Evolutionary conservation across 2,329 filamentous ascomycete genomes (phyloP).

Genomic region (Aquanectria penicillioides): DNA sequence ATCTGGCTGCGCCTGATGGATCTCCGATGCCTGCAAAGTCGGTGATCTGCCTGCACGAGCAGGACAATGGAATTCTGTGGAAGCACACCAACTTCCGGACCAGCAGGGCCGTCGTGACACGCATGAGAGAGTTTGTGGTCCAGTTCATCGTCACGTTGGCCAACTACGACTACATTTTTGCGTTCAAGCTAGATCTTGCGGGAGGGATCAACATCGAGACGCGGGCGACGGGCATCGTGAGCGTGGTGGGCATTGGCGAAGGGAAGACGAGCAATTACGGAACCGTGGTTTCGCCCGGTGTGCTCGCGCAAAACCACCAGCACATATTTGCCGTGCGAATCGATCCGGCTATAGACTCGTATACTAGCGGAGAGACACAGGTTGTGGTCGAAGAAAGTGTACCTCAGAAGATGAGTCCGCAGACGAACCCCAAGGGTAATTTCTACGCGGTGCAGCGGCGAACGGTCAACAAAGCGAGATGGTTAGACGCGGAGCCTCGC

Average conservation of each 20-base stretch:
- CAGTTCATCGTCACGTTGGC: conserved; percentile 76
- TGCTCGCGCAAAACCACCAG: conserved; percentile 76
- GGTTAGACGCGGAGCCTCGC: no score
- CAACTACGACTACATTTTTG: conserved; percentile 74
- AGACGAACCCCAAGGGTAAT: no score
- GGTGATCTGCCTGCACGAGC: conserved; percentile 75
- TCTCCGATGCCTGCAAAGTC: conserved; percentile 62
- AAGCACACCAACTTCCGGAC: conserved; percentile 79
- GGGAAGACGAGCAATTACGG: conserved; percentile 64
- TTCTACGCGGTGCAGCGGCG: no score
- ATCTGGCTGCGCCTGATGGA: conserved; percentile 64
- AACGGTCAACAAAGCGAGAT: no score
- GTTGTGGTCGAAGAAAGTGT: no score
- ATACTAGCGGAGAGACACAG: no score
- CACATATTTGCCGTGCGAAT: conserved; percentile 74
- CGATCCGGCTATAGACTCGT: conserved; percentile 73
- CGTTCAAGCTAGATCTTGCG: conserved; percentile 67
- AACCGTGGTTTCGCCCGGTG: conserved; percentile 71
- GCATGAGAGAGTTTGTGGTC: conserved; percentile 70
- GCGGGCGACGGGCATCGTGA: conserved; percentile 73
- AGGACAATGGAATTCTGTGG: conserved; percentile 76
- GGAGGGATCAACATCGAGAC: conserved; percentile 71
- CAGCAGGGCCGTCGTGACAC: conserved; percentile 66
- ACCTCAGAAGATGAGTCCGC: no score
- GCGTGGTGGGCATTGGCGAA: conserved; percentile 67